Evolutionary conservation across 495 filamentous ascomycete species (phyloP), one percentile per base, ranked within the genome.

Genomic region (Delitschia confertaspora): DNA sequence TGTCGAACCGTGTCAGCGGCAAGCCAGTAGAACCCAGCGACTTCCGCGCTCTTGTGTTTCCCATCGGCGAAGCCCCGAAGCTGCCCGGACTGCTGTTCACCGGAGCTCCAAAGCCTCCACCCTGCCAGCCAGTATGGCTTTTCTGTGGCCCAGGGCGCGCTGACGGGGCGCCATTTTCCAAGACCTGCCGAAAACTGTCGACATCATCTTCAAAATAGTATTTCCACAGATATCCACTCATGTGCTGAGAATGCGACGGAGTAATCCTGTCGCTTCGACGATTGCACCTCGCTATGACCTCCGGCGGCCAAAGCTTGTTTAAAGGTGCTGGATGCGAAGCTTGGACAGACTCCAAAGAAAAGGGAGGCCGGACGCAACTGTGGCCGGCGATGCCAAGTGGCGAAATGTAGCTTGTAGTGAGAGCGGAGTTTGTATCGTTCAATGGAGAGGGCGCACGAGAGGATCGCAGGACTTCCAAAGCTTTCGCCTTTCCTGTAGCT

Each of bases 151-250:
- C 62, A 42, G 53, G 62, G 57, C 60, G 70, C 65, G 52, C 42
- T 29, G 50, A 60, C 57, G 74, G 67, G 61, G 67, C 66, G 61
- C 77, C 73, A 55, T 73, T 75, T 55, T 78, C 76, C 68, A 96
- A 74, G 54, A 88, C 72, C 64, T 79, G 79, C 68, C 80, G 78
- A 70, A 98, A 96, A 59, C 66, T 78, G 57, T 89, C 86, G 71
- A 89, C 82, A 71, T 98, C 86, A 79, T 95, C 83, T 74, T 93
- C 82, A 67, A 89, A 80, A 62, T 87, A 98, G 64, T 74, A 85
- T 69, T 85, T 84, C 89, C 91, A 95, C 61, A 98, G 78, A 70
- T 83, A 78, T 68, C 82, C 81, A 75, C 83, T 95, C 93, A 96
- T 98, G 79, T 80, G 82, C 73, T 68, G 60, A 66, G 59, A 57